phyloP scores from a whole-genome alignment of 257 asterid species.

The Handroanthus guayacan region DNA sequence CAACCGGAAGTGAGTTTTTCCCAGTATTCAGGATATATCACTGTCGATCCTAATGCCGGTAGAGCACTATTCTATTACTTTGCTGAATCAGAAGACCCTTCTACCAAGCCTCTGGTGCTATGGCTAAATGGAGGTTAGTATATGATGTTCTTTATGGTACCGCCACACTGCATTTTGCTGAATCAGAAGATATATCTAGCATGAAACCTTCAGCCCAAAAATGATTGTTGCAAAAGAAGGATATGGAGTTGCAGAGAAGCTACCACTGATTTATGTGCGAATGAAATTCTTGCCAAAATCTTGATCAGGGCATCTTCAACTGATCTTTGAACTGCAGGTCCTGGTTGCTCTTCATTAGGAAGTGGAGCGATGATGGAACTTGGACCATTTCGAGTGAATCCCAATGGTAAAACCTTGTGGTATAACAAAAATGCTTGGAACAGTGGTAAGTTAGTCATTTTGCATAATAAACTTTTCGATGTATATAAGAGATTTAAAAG shows the following conservation, averaged over 20 bases:
- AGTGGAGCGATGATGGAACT: constrained; percentile 62
- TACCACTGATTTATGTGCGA: neutral
- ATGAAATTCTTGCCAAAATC: neutral
- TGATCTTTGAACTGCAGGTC: constrained; percentile 43
- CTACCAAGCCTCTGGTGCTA: constrained; percentile 47
- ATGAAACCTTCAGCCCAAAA: no score
- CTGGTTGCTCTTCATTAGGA: constrained; percentile 73
- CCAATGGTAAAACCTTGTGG: constrained; percentile 55
- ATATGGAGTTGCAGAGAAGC: neutral
- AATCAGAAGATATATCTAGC: neutral
- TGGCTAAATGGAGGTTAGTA: constrained; percentile 55
- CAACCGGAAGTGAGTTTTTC: constrained; percentile 43
- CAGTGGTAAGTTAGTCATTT: constrained; percentile 39
- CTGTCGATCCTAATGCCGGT: constrained; percentile 47
- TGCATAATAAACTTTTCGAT: constrained; percentile 8
- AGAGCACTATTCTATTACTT: constrained; percentile 53
- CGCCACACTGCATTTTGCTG: neutral
- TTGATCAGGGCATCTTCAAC: no score
- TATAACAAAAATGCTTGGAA: constrained; percentile 60
- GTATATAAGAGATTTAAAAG: constrained; percentile 29
- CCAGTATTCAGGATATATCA: constrained; percentile 50
- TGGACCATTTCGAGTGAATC: constrained; percentile 65
- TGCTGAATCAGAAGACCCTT: constrained; percentile 42
- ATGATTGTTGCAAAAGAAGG: neutral
- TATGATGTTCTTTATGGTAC: neutral